Conservation (phyloP, 768 basidiomycete genomes). For the Rubroboletus pulcherrimus region DNA sequence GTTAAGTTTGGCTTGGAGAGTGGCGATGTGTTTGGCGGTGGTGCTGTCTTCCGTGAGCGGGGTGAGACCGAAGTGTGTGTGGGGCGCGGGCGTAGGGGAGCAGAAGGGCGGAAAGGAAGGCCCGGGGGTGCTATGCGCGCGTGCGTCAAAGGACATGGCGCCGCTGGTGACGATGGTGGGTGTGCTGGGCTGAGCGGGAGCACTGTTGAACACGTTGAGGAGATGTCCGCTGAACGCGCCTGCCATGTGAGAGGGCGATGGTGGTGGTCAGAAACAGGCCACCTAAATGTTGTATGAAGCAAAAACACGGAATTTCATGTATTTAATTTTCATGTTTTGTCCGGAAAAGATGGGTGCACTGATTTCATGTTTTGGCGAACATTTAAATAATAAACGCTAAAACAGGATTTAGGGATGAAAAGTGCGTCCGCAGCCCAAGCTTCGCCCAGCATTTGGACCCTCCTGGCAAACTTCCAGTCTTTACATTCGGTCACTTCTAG, state of each 20-base stretch:
- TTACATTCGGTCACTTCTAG: too few species aligned
- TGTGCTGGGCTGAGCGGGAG: constrained; percentile 17
- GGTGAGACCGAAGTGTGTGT: constrained; percentile 1
- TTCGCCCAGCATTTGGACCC: too few species aligned
- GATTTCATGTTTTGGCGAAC: too few species aligned
- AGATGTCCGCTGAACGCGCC: constrained; percentile 59
- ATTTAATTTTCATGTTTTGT: too few species aligned
- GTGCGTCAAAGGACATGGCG: constrained; percentile 57
- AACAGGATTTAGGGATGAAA: too few species aligned
- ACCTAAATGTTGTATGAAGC: too few species aligned
- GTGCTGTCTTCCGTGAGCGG: constrained; percentile 57
- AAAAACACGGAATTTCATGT: too few species aligned
- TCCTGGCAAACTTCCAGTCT: too few species aligned
- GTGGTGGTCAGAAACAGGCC: constrained; percentile 9
- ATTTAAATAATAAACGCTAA: too few species aligned
- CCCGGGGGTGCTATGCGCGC: constrained; percentile 44
- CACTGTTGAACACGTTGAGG: constrained; percentile 39
- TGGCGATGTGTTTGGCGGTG: constrained; percentile 50
- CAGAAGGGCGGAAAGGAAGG: constrained; percentile 2
- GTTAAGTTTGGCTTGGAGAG: constrained; percentile 76
- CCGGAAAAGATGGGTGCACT: too few species aligned
- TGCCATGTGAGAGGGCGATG: constrained; percentile 42
- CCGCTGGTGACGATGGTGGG: constrained; percentile 45
- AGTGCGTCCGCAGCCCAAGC: too few species aligned
- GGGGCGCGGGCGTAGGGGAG: neutral